Evolutionary conservation across 1,284 basidiomycete genomes (phyloP), one percentile per base, ranked within the genome.

Genomic region (Trichosporon sp.): DNA sequence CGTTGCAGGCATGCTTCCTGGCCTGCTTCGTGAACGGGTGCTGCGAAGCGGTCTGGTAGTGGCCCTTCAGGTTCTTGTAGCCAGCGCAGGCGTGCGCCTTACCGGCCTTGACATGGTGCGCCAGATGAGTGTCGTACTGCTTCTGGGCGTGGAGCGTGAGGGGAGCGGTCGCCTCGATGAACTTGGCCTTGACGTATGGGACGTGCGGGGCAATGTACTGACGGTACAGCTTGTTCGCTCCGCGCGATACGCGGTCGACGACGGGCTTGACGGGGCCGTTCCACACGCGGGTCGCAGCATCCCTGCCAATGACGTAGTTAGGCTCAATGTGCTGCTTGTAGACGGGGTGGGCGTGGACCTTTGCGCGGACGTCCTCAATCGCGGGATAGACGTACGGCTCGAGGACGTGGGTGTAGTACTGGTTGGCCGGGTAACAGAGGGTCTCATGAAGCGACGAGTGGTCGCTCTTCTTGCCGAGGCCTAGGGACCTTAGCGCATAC

Each of bases 351-450:
- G 72, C 25, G 25, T 71, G 51, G 11, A 76, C 42, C 65, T 72
- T 68, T n/a, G 65, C 35, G 60, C 75, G 73, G 21, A 67, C 68
- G 27, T 78, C 72, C 31, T 75, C 77, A 5, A 79, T 35, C 9
- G 68, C 63, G 18, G 78, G 78, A 68, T 78, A 78, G 38, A 79
- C 68, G 63, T 78, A 78, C 0, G 78, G 78, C 64, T 78, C 67
- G 29, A 82, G 75, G 38, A 82, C 72, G 21, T 76, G 71, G 6
- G 69, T 64, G 63, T 79, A 76, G 69, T 82, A 82, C 15, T 77
- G 74, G 70, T 81, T 80, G 27, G 81, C 68, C 8, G 81, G 81
- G 70, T 81, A 80, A 64, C 81, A 82, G 27, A 82, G 71, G 0
- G 75, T 74, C 64, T 78, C 67, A 65, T 80, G 80, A 0, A 77